Conservation (phyloP, 371 early-diverging fungal species). For the Lichtheimia ramosa region DNA sequence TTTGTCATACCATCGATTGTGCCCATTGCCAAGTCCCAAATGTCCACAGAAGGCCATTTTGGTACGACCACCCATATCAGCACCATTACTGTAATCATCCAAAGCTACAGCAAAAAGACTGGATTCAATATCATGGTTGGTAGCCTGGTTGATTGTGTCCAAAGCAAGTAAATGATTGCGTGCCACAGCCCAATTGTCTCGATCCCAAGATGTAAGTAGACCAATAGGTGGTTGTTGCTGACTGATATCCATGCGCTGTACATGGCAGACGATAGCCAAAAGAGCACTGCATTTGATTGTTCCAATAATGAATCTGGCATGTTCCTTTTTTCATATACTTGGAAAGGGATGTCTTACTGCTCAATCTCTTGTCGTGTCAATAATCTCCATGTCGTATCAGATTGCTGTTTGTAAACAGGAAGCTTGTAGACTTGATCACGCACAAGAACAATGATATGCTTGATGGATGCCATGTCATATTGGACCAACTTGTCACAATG, state of each 20-base stretch:
- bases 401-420: slow-evolving; percentile 49
- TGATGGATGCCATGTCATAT: slow-evolving; percentile 45
- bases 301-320: too few species aligned
- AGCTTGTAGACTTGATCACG: slow-evolving; percentile 82
- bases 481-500: slow-evolving; percentile 65
- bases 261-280: slow-evolving; percentile 42
- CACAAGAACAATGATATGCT: slow-evolving; percentile 73
- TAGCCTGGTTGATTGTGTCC: slow-evolving; percentile 51
- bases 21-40: slow-evolving; percentile 44
- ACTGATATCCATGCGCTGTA: slow-evolving; percentile 26
- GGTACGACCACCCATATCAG: slow-evolving; percentile 32
- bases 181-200: slow-evolving; percentile 81
- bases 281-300: slow-evolving; percentile 13
- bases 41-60: slow-evolving; percentile 58
- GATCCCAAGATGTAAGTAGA: slow-evolving; percentile 81
- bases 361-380: slow-evolving; percentile 71
- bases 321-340: too few species aligned
- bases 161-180: slow-evolving; percentile 56
- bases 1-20: slow-evolving; percentile 91
- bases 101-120: slow-evolving; percentile 77
- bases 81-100: slow-evolving; percentile 63
- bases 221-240: slow-evolving; percentile 62
- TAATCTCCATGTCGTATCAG: slow-evolving; percentile 50
- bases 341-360: slow-evolving; percentile 31
- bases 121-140: slow-evolving; percentile 56